Conservation (phyloP, 2,329 filamentous ascomycete species). For the Aspergillus nomiae region DNA sequence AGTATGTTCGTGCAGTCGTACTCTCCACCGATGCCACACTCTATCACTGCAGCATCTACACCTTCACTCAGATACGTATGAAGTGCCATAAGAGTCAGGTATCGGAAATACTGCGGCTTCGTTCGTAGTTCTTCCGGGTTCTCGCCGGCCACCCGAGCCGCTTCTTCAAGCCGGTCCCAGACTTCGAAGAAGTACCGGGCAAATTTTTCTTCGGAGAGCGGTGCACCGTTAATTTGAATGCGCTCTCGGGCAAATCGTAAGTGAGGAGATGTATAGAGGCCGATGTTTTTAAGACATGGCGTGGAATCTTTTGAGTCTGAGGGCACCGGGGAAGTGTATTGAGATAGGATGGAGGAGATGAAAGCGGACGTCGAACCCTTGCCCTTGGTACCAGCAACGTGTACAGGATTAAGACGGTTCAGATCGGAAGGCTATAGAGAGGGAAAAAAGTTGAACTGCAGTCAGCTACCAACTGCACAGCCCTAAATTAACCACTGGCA, state of each 20-base stretch:
- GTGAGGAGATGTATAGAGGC: slow-evolving; percentile 85
- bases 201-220: slow-evolving; percentile 69
- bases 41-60: slow-evolving; percentile 77
- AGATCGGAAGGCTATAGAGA: slow-evolving; percentile 60
- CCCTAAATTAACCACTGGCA: neutral
- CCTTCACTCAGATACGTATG: slow-evolving; percentile 78
- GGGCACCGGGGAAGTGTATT: slow-evolving; percentile 54
- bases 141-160: slow-evolving; percentile 54
- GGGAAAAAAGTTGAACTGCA: neutral
- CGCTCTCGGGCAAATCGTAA: slow-evolving; percentile 81
- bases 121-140: slow-evolving; percentile 55
- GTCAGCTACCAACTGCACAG: slow-evolving; percentile 9
- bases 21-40: slow-evolving; percentile 93
- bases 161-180: slow-evolving; percentile 69
- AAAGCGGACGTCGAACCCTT: slow-evolving; percentile 90
- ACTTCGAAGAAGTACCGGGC: slow-evolving; percentile 79
- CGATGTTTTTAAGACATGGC: slow-evolving; percentile 58
- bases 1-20: slow-evolving; percentile 92
- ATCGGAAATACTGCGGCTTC: slow-evolving; percentile 92
- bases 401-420: slow-evolving; percentile 65
- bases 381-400: slow-evolving; percentile 91
- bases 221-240: slow-evolving; percentile 75
- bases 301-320: slow-evolving; percentile 32
- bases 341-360: slow-evolving; percentile 73
- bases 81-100: slow-evolving; percentile 83